Conservation (phyloP, 495 filamentous ascomycete species). For the Talaromyces stipitatus region DNA sequence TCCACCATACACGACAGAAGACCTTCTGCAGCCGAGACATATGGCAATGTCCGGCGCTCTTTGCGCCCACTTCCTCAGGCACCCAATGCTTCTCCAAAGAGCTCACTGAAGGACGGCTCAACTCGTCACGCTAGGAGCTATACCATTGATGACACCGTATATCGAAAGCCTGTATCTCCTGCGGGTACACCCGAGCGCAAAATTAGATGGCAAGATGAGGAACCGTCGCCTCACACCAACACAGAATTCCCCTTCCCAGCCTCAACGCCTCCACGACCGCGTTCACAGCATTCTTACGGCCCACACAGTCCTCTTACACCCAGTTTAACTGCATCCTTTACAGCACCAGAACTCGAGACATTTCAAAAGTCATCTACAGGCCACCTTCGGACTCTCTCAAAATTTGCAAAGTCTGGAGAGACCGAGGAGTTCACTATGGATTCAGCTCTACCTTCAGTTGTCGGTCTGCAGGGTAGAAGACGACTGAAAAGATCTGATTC, state of each 20-base stretch:
- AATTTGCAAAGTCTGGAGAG: conserved; percentile 66
- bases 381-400: conserved; percentile 83
- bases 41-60: conserved; percentile 66
- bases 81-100: conserved; percentile 41
- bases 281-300: conserved; percentile 27
- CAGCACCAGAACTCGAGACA: conserved; percentile 64
- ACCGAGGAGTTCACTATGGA: conserved; percentile 73
- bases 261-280: conserved; percentile 27
- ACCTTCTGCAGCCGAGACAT: conserved; percentile 48
- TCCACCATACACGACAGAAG: conserved; percentile 29
- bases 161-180: conserved; percentile 18
- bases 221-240: conserved; percentile 14
- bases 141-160: conserved; percentile 33
- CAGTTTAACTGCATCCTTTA: conserved; percentile 40
- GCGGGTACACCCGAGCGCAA: conserved; percentile 20
- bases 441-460: conserved; percentile 70
- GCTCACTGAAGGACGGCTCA: conserved; percentile 18
- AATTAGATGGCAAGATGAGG: conserved; percentile 27
- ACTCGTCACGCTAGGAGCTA: conserved; percentile 36
- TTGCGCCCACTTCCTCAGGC: conserved; percentile 69
- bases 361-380: conserved; percentile 79
- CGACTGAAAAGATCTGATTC: conserved; percentile 71
- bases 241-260: neutral
- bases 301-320: conserved; percentile 37
- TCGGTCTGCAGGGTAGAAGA: conserved; percentile 75